Evolutionary conservation across 208 protist species (phyloP).

Genomic region (Wallacemonas rigidus): DNA sequence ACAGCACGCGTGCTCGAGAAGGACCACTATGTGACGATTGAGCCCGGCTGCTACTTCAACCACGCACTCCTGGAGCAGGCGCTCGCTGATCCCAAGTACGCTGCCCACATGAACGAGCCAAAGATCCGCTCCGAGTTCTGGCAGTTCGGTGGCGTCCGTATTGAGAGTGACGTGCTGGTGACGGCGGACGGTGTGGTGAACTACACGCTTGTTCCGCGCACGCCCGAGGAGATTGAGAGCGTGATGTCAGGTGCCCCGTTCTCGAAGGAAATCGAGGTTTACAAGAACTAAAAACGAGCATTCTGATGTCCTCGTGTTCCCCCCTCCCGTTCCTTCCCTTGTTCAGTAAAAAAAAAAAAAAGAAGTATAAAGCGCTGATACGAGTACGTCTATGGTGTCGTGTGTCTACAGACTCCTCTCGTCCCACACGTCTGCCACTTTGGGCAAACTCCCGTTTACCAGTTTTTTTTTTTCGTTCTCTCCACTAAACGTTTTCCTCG

Average conservation of each 20-base stretch:
- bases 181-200: constrained; percentile 89
- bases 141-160: constrained; percentile 96
- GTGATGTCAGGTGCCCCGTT: constrained; percentile 83
- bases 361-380: too few relatives aligned
- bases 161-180: constrained; percentile 98
- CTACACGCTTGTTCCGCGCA: constrained; percentile 83
- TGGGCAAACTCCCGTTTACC: too few relatives aligned
- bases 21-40: constrained; percentile 96
- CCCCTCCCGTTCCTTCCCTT: too few relatives aligned
- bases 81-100: constrained; percentile 63
- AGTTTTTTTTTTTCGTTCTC: too few relatives aligned
- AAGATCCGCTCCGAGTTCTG: constrained; percentile 76
- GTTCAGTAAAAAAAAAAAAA: too few relatives aligned
- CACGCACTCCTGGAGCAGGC: constrained; percentile 79
- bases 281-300: constrained; percentile 36
- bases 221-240: constrained; percentile 84
- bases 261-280: constrained; percentile 59
- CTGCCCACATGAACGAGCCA: constrained; percentile 85
- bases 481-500: too few relatives aligned
- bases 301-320: too few relatives aligned
- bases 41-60: constrained; percentile 96
- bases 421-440: too few relatives aligned
- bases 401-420: too few relatives aligned
- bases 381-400: too few relatives aligned
- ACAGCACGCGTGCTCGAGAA: constrained; percentile 88